Evolutionary conservation across 306 rosid genomes (phyloP), one percentile per base, ranked within the genome.

Genomic region (Comarum palustre): DNA sequence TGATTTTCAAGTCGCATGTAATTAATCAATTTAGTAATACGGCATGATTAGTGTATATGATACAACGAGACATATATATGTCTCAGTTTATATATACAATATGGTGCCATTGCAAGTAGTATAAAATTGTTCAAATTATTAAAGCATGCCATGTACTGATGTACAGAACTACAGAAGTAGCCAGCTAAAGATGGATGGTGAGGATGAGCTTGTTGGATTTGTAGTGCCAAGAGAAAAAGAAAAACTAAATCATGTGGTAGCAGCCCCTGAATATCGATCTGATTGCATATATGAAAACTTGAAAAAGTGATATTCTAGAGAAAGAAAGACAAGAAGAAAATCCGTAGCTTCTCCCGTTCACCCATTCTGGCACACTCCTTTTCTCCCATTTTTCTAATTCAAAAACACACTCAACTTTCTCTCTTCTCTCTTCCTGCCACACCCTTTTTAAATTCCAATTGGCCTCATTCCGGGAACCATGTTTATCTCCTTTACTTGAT

Each of bases 251-350:
- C 66, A 31, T 24, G 24, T 61, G 43, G 45, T 25, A 73, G 72
- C 77, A 78, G 71, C 71, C 74, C 74, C 75, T 58, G 75, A 27
- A 68, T 66, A 46, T 43, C 5, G 1, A 38, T 38, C 50, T 24
- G 16, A 19, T 79, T 55, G 61, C 54, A 72, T 31, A 67, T 14
- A 67, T 51, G 39, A 32, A 66, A n/a, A n/a, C n/a, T n/a, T n/a
- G n/a, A n/a, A n/a, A n/a, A 39, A 25, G 67, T 82, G 89, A 92
- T 62, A 62, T 89, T 89, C 91, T 76, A 2, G 78, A 67, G 62
- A 52, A 81, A 84, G 85, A 79, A 83, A 78, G 96, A 92, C 97
- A 88, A 92, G 93, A 78, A 83, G 97, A 89, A 92, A 83, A 82
- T 67, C 85, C 83, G 72, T 67, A 61, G 67, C 67, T 76, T 86